Percentiles rank a stretch among this genome's conserved stretches.
Conservation (phyloP, 768 basidiomycete genomes). For the Termitomyces sp. region DNA sequence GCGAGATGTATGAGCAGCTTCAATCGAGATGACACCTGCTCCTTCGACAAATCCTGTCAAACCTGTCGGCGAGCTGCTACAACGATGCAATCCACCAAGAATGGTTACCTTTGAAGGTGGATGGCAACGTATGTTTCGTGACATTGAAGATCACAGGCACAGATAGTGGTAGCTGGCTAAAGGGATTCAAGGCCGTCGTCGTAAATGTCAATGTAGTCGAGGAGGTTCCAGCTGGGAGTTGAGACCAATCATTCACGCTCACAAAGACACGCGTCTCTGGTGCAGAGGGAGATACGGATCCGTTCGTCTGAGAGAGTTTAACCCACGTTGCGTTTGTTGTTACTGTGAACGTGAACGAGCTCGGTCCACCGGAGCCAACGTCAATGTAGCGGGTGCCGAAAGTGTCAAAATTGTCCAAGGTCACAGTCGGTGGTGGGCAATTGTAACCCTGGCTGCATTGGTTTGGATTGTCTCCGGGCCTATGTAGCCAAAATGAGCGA, state of each 20-base stretch:
- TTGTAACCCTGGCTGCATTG: constrained; percentile 47
- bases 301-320: constrained; percentile 37
- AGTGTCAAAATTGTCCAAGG: constrained; percentile 53
- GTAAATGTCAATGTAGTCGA: constrained; percentile 39
- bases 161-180: constrained; percentile 25
- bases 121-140: constrained; percentile 31
- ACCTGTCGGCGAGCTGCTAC: neutral
- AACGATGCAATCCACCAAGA: neutral
- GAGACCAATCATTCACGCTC: constrained; percentile 52
- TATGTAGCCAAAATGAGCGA: constrained; percentile 12
- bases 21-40: constrained; percentile 57
- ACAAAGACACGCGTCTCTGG: constrained; percentile 52
- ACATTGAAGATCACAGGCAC: constrained; percentile 30
- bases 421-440: constrained; percentile 46
- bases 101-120: constrained; percentile 43
- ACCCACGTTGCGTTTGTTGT: constrained; percentile 51
- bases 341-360: constrained; percentile 50
- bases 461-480: constrained; percentile 63
- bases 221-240: constrained; percentile 33
- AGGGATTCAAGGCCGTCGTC: constrained; percentile 30
- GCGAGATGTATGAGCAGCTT: constrained; percentile 53
- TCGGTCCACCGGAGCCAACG: constrained; percentile 54
- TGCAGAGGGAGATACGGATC: constrained; percentile 39
- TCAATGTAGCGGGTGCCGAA: constrained; percentile 53
- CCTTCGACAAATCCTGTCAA: constrained; percentile 57